Conservation (phyloP, 1,284 basidiomycete species). For the Ceratobasidium sp. region DNA sequence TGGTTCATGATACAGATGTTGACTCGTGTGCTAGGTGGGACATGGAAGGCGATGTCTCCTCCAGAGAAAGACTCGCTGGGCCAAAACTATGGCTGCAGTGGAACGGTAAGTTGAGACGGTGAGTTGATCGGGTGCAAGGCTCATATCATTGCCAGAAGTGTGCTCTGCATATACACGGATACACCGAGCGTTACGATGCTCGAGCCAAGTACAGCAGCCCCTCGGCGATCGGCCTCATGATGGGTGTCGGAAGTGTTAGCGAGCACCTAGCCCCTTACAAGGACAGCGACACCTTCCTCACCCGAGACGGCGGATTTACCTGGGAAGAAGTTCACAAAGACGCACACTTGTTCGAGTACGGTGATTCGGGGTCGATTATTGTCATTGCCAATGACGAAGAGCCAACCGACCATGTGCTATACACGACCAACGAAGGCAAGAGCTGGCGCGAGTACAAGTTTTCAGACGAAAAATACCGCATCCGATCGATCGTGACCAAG, state of each 20-base stretch:
- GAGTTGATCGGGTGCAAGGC: background rate
- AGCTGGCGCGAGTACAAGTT: conserved; percentile 91
- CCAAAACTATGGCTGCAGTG: conserved; percentile 73
- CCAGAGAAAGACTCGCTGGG: conserved; percentile 81
- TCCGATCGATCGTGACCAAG: conserved; percentile 84
- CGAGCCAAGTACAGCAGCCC: conserved; percentile 92
- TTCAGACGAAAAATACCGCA: conserved; percentile 71
- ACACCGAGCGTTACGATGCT: conserved; percentile 90
- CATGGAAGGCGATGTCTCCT: conserved; percentile 84
- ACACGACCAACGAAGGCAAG: conserved; percentile 86
- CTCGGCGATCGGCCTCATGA: conserved; percentile 88
- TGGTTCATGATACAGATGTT: background rate
- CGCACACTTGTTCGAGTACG: conserved; percentile 97
- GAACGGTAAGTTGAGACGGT: conserved; percentile 60
- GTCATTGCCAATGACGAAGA: conserved; percentile 95
- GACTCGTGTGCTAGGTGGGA: conserved; percentile 61
- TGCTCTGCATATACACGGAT: conserved; percentile 90
- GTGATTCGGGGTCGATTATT: conserved; percentile 93
- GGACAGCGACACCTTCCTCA: conserved; percentile 94
- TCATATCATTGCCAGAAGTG: conserved; percentile 63
- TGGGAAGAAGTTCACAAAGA: conserved; percentile 99
- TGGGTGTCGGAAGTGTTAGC: conserved; percentile 98
- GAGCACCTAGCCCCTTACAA: conserved; percentile 79
- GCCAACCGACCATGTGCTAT: conserved; percentile 87
- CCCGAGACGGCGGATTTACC: conserved; percentile 94